Evolutionary conservation across 257 asterid species (phyloP), one percentile per base, ranked within the genome.

Genomic region (Asclepias syriaca): DNA sequence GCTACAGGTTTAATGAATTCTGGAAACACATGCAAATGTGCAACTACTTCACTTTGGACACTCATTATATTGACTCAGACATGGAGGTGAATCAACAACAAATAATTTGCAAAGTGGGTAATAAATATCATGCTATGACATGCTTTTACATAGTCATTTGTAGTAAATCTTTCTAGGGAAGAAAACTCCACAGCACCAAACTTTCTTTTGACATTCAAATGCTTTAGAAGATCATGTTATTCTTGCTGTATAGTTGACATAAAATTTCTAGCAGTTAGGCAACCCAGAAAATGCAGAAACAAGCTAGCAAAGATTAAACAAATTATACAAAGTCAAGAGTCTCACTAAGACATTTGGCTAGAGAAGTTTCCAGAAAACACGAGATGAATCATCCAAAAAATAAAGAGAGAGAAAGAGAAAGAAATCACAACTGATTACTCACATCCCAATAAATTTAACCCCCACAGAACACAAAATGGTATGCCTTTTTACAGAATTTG

Each of bases 391-490:
- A 54, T 34, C 10, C 18, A 32, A 32, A 32, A 32, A 32, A 32
- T 0, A 32, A 32, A 32, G 4, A 55, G 11, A 32, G 55, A 19
- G 37, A 34, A 55, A 56, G 40, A 51, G 46, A 37, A 32, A 53
- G 48, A 57, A 72, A 16, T 9, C 53, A 45, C n/a, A 65, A 39
- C 19, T 21, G 32, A 51, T 51, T 21, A 64, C 67, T 65, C 32
- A 3, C 22, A 37, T 19, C 60, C 48, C 15, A 55, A 39, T 43
- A 21, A n/a, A 5, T 2, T 46, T 19, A 53, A 63, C 55, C 58
- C 66, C 9, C 22, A 74, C 77, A 13, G 13, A 54, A 68, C 39
- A 29, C 66, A 24, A 54, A 22, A 55, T 21, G 34, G 29, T 56
- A 22, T 6, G 43, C 27, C 2, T 3, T 12, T 19, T 70, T 70